Conservation (phyloP, 352 stramenopile species). For the Nothophytophthora sp. region DNA sequence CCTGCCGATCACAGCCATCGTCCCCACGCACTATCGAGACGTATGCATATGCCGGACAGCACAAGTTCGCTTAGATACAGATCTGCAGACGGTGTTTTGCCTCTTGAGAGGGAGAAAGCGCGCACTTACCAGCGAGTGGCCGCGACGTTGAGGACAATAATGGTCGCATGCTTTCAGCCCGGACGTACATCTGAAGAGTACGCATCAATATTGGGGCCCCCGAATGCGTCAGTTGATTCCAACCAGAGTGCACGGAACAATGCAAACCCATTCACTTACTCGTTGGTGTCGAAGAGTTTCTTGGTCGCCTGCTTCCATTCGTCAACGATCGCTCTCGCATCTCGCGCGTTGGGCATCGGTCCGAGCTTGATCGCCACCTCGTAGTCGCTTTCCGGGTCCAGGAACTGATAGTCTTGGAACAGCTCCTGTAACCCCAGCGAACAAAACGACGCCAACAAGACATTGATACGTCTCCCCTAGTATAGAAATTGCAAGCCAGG, state of each 20-base stretch:
- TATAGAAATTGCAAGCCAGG: no score
- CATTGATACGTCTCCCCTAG: no score
- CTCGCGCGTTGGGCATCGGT: slow-evolving; percentile 37
- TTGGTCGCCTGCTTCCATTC: slow-evolving; percentile 63
- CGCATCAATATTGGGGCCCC: no score
- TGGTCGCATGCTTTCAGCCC: slow-evolving; percentile 44
- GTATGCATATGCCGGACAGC: no score
- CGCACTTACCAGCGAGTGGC: slow-evolving; percentile 70
- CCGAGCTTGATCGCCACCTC: slow-evolving; percentile 79
- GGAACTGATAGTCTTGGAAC: slow-evolving; percentile 87
- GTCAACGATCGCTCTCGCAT: slow-evolving; percentile 50
- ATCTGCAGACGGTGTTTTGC: no score
- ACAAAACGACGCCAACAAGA: background rate
- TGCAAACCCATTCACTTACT: slow-evolving; percentile 23
- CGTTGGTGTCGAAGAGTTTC: slow-evolving; percentile 49
- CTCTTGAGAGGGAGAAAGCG: no score
- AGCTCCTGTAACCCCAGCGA: slow-evolving; percentile 43
- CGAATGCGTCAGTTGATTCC: background rate
- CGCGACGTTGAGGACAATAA: slow-evolving; percentile 67
- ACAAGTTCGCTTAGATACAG: no score
- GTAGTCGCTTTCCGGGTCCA: slow-evolving; percentile 73
- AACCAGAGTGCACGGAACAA: background rate
- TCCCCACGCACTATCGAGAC: slow-evolving; percentile 81
- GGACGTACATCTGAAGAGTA: slow-evolving; percentile 58
- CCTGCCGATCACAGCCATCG: slow-evolving; percentile 56